Evolutionary conservation across 1,284 basidiomycete genomes (phyloP), one percentile per base, ranked within the genome.

Genomic region (Cystobasidium pallidum): DNA sequence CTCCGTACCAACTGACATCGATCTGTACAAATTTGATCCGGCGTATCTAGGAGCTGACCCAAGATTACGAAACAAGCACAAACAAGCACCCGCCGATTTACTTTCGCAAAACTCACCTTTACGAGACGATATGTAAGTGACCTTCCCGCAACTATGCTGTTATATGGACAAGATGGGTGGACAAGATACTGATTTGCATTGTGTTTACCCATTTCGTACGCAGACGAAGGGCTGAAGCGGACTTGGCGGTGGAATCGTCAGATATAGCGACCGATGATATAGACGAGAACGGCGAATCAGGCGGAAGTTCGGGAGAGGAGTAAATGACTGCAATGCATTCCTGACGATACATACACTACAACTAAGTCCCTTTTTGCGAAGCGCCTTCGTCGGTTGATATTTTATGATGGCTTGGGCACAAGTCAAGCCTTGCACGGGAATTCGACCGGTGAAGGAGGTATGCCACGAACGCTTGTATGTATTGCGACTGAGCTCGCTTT

Each of bases 301-400:
- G 68, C 17, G 68, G 68, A 24, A 58, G 61, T 39, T 71, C 68
- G n/a, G 68, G 68, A n/a, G 68, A 71, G 28, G 68, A 71, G 51
- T 71, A 19, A 51, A 26, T 24, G 24, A 51, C 6, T 24, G n/a
- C 49, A 24, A 51, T 24, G 15, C 24, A 24, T 24, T 26, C 49
- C 7, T 51, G 7, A 17, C 43, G 19, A 17, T 19, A 3, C 3
- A 11, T 45, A 15, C 7, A 41, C 39, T 8, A 7, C 39, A 41
- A 15, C 36, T 39, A 39, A 39, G 13, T 13, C 36, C 36, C 36
- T 39, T 39, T 39, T n/a, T n/a, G n/a, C n/a, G 36, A 39, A 13
- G 36, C 36, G 36, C 36, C n/a, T n/a, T n/a, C n/a, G n/a, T n/a
- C n/a, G n/a, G n/a, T n/a, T n/a, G n/a, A n/a, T n/a, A n/a, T 39